Evolutionary conservation across 192 early-diverging fungal species (phyloP).

Genomic region (Phlyctochytrium planicorne): DNA sequence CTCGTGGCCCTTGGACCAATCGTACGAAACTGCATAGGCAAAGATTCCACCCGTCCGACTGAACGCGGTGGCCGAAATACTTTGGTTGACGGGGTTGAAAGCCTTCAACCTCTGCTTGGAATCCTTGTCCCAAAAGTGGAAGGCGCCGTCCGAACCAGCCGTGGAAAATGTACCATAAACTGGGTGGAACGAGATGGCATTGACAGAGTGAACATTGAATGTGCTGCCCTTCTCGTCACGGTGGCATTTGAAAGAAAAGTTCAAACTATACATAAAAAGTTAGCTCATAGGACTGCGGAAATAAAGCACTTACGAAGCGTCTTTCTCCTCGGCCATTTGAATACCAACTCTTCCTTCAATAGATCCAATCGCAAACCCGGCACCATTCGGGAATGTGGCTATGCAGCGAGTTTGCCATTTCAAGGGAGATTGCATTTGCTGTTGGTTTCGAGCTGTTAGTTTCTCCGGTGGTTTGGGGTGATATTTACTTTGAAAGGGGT

Average conservation of each 20-base stretch:
- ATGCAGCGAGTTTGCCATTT: conserved; percentile 86
- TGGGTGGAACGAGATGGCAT: conserved; percentile 77
- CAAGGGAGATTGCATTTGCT: conserved; percentile 58
- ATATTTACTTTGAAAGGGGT: conserved; percentile 70
- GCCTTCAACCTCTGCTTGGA: conserved; percentile 81
- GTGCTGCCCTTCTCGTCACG: conserved; percentile 59
- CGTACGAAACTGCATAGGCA: conserved; percentile 87
- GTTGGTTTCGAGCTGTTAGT: background rate
- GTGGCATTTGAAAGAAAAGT: conserved; percentile 96
- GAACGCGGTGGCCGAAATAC: conserved; percentile 76
- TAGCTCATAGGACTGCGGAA: background rate
- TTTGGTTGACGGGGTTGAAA: conserved; percentile 60
- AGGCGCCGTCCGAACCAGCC: conserved; percentile 80
- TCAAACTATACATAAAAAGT: conserved; percentile 40
- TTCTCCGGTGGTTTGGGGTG: too few species aligned
- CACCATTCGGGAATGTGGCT: conserved; percentile 73
- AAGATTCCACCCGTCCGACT: conserved; percentile 82
- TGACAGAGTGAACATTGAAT: conserved; percentile 65
- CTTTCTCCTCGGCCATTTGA: conserved; percentile 87
- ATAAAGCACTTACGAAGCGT: conserved; percentile 21
- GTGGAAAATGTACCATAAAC: conserved; percentile 86
- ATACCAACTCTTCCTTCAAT: conserved; percentile 95
- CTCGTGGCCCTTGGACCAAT: conserved; percentile 69
- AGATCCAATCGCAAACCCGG: conserved; percentile 85
- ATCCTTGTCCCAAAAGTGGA: conserved; percentile 96